A percentile compares a stretch with the other conserved stretches of the same genome.
phyloP scores from a whole-genome alignment of 768 basidiomycete species.

The Boletales sp. region DNA sequence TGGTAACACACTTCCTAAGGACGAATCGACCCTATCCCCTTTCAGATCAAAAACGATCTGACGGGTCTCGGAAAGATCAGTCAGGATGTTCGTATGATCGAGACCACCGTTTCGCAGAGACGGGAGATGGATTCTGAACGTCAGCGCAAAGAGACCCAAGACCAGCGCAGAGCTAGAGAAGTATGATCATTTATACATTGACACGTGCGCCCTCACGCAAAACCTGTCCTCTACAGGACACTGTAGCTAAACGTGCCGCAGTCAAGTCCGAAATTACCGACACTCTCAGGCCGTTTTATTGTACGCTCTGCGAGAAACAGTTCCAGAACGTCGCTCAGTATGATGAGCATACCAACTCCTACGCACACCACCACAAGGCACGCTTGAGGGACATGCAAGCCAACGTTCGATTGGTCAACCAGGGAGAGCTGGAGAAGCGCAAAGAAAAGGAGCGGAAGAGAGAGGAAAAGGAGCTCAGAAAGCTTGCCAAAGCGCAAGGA shows the following conservation, averaged over 20 bases:
- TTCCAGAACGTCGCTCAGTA: slow-evolving; percentile 84
- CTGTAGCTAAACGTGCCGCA: slow-evolving; percentile 61
- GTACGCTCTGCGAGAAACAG: slow-evolving; percentile 81
- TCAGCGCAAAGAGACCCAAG: slow-evolving; percentile 74
- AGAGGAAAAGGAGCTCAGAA: slow-evolving; percentile 81
- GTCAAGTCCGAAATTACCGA: slow-evolving; percentile 65
- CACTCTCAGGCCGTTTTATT: slow-evolving; percentile 74
- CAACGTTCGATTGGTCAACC: slow-evolving; percentile 58
- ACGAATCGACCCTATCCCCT: slow-evolving; percentile 80
- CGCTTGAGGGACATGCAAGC: slow-evolving; percentile 82
- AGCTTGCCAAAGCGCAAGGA: slow-evolving; percentile 79
- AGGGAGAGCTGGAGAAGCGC: slow-evolving; percentile 67
- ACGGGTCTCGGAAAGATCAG: slow-evolving; percentile 77
- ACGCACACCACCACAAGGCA: slow-evolving; percentile 83
- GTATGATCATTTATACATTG: slow-evolving; percentile 32
- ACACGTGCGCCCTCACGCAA: slow-evolving; percentile 7
- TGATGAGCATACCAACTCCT: slow-evolving; percentile 88
- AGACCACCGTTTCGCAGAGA: slow-evolving; percentile 79
- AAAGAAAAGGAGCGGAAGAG: slow-evolving; percentile 85
- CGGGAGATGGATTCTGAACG: slow-evolving; percentile 79
- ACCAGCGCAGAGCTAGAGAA: slow-evolving; percentile 71
- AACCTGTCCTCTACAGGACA: slow-evolving; percentile 40
- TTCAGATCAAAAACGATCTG: slow-evolving; percentile 71
- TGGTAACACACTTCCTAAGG: slow-evolving; percentile 39
- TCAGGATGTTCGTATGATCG: slow-evolving; percentile 81